A percentile compares a stretch with the other conserved stretches of the same genome.
Evolutionary conservation across 129 eudicot genomes (phyloP).

Genomic region (Arctium lappa): DNA sequence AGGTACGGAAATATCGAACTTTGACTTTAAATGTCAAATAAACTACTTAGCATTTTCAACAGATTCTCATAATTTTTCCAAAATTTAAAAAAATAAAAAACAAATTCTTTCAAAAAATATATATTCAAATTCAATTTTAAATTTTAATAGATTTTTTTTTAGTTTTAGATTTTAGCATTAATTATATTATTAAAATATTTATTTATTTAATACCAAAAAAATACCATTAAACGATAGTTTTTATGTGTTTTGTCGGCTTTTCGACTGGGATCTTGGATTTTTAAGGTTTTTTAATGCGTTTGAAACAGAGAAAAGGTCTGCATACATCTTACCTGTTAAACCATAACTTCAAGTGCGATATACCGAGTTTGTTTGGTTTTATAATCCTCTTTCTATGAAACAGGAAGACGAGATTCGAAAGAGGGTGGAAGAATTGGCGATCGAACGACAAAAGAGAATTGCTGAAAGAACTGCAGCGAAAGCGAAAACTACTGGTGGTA

Average conservation of each 20-base stretch:
- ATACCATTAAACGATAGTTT: not conserved
- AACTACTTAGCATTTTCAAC: too few relatives aligned
- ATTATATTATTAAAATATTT: too few relatives aligned
- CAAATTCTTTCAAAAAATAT: too few relatives aligned
- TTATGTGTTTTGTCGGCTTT: not conserved
- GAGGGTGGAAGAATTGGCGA: slow-evolving; percentile 65
- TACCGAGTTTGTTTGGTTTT: not conserved
- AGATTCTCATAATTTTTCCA: too few relatives aligned
- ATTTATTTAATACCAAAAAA: too few relatives aligned
- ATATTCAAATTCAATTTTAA: too few relatives aligned
- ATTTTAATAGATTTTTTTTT: too few relatives aligned
- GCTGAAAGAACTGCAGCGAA: slow-evolving; percentile 79
- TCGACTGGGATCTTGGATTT: not conserved
- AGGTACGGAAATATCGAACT: slow-evolving; percentile 42
- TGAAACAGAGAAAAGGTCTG: not conserved
- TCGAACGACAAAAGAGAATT: slow-evolving; percentile 78
- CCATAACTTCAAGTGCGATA: not conserved
- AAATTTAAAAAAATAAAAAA: too few relatives aligned
- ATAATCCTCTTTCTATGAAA: not conserved
- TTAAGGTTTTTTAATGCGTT: not conserved
- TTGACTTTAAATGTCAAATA: not conserved
- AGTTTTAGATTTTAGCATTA: too few relatives aligned
- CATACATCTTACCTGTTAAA: not conserved
- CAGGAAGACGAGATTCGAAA: slow-evolving; percentile 90
- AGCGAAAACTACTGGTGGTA: not conserved